phyloP scores from a whole-genome alignment of 306 rosid species.

The Glycine latifolia region DNA sequence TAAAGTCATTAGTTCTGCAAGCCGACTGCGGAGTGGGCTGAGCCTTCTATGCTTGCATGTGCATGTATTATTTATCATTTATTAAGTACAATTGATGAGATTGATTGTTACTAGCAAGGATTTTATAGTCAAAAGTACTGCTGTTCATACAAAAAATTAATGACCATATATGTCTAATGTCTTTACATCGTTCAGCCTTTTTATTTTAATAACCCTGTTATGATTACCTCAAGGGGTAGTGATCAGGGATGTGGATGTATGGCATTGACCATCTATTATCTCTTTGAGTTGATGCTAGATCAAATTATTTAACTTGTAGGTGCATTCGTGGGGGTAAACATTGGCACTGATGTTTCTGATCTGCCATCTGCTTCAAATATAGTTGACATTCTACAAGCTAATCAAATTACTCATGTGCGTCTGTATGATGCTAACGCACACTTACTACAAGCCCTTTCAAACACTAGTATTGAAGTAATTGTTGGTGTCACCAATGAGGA shows the following conservation, averaged over 20 bases:
- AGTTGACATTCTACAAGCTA: slow-evolving; percentile 79
- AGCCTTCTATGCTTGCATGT: too few species aligned
- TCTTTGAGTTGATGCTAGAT: slow-evolving; percentile 45
- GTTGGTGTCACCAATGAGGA: slow-evolving; percentile 92
- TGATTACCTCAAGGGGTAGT: slow-evolving; percentile 6
- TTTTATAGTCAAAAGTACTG: slow-evolving; percentile 6
- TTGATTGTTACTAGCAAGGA: slow-evolving; percentile 20
- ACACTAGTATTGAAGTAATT: slow-evolving; percentile 78
- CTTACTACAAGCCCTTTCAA: slow-evolving; percentile 82
- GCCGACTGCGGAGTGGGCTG: too few species aligned
- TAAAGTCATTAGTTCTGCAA: too few species aligned
- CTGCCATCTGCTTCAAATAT: slow-evolving; percentile 75
- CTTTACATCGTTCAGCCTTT: slow-evolving; percentile 5
- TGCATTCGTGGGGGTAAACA: slow-evolving; percentile 90
- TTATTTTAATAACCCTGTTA: neutral
- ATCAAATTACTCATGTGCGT: slow-evolving; percentile 85
- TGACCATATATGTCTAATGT: neutral
- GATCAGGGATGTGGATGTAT: slow-evolving; percentile 18
- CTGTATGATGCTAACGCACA: slow-evolving; percentile 82
- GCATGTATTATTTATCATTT: too few species aligned
- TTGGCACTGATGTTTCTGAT: slow-evolving; percentile 85
- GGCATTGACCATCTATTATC: slow-evolving; percentile 16
- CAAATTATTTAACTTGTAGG: slow-evolving; percentile 63
- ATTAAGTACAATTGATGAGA: neutral
- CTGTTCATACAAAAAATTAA: neutral